Evolutionary conservation across 345 rosid genomes (phyloP).

Genomic region (Dovyalis caffra): DNA sequence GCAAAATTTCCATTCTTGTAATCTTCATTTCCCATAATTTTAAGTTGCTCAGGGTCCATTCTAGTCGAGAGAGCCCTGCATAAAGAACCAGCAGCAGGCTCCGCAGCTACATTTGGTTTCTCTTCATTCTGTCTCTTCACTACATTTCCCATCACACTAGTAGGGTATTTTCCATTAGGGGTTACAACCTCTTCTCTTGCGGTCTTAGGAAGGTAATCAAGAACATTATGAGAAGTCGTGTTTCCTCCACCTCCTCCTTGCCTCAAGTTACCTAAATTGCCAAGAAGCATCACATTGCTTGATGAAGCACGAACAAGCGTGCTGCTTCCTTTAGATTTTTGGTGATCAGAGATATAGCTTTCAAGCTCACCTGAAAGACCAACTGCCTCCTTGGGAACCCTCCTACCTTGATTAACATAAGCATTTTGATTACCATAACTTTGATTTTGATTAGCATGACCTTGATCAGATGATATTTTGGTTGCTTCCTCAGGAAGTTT

Average conservation of each 20-base stretch:
- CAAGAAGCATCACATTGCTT: conserved; percentile 68
- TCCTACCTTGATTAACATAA: conserved; percentile 43
- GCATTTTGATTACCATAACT: background rate
- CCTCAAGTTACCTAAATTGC: conserved; percentile 76
- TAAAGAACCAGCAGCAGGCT: conserved; percentile 39
- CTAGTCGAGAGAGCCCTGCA: conserved; percentile 85
- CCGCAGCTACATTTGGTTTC: conserved; percentile 11
- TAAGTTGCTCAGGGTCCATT: conserved; percentile 93
- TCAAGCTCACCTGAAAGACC: conserved; percentile 91
- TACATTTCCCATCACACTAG: conserved; percentile 50
- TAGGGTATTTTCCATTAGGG: conserved; percentile 35
- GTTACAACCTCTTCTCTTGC: conserved; percentile 19
- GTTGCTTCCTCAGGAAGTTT: conserved; percentile 14
- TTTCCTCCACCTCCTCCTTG: conserved; percentile 45
- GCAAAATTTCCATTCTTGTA: conserved; percentile 88
- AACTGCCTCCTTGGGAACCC: conserved; percentile 50
- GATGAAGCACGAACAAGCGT: conserved; percentile 82
- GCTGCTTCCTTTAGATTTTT: conserved; percentile 45
- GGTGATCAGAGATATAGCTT: conserved; percentile 70
- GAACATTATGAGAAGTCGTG: conserved; percentile 13
- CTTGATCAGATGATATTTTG: background rate
- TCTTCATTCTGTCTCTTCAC: conserved; percentile 36
- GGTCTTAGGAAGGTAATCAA: conserved; percentile 23
- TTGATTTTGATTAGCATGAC: conserved; percentile 1
- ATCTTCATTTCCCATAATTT: conserved; percentile 96